Percentiles rank a stretch among this genome's conserved stretches.
Evolutionary conservation across 1,284 basidiomycete species (phyloP).

Genomic region (Cutaneotrichosporon sp.): DNA sequence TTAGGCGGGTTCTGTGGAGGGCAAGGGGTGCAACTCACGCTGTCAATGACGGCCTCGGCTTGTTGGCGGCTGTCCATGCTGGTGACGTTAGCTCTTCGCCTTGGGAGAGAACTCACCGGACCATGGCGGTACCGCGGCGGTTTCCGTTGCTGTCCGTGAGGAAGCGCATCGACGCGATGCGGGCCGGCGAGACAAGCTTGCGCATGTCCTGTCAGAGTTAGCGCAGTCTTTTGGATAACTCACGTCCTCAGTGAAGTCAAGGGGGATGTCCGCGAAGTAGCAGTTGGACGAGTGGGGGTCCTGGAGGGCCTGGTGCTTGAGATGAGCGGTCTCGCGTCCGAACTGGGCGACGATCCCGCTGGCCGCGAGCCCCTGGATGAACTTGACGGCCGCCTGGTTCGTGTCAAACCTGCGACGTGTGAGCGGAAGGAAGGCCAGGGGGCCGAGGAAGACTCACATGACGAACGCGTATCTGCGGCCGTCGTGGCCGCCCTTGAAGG

Average conservation of each 20-base stretch:
- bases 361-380: conserved; percentile 28
- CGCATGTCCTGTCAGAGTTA: conserved; percentile 33
- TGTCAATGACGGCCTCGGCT: conserved; percentile 38
- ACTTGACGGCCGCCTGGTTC: conserved; percentile 26
- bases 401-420: conserved; percentile 32
- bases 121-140: conserved; percentile 40
- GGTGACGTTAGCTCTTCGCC: neutral
- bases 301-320: conserved; percentile 41
- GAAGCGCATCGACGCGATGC: conserved; percentile 37
- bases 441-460: conserved; percentile 21
- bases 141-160: conserved; percentile 36
- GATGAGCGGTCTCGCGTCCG: conserved; percentile 46
- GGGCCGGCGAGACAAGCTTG: conserved; percentile 30
- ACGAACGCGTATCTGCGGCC: conserved; percentile 36
- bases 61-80: conserved; percentile 35
- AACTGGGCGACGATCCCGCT: conserved; percentile 30
- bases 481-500: neutral
- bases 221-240: conserved; percentile 4
- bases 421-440: conserved; percentile 2
- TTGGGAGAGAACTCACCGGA: conserved; percentile 27
- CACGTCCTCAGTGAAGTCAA: conserved; percentile 32
- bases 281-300: conserved; percentile 44
- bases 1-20: neutral
- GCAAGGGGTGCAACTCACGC: conserved; percentile 19
- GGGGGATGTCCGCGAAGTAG: conserved; percentile 43